These are phyloP conservation scores for Wallacemonas sp. DNA, from an alignment of 208 protist genomes.

Conservation along the genomic window DNA sequence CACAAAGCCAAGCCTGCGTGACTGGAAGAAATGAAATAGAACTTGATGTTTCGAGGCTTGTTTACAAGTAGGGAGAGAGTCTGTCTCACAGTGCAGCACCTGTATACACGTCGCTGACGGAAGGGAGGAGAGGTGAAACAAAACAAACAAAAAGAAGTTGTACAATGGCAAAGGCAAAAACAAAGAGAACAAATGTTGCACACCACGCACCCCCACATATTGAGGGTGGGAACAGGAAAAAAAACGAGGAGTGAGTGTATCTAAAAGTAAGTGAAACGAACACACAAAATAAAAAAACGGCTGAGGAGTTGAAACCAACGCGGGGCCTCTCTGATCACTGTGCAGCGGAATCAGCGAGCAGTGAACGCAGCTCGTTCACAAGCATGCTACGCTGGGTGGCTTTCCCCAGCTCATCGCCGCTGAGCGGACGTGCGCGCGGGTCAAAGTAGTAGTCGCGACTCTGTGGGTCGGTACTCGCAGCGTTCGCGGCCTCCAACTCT, in stretches of 20 bases:
- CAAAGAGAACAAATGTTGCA: too few species aligned
- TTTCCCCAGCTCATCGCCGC: slow-evolving; percentile 34
- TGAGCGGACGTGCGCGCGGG: not conserved
- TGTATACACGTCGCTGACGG: too few species aligned
- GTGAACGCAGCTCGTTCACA: slow-evolving; percentile 79
- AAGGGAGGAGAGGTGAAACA: not conserved
- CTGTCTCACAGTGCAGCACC: too few species aligned
- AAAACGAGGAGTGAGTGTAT: too few species aligned
- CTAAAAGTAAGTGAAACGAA: not conserved
- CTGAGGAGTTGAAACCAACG: not conserved
- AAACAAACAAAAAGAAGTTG: not conserved
- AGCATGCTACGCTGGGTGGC: slow-evolving; percentile 62
- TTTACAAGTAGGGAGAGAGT: too few species aligned
- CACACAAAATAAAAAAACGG: not conserved
- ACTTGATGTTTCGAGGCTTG: too few species aligned
- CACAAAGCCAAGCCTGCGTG: too few species aligned
- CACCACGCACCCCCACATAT: too few species aligned
- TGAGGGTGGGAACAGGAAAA: too few species aligned
- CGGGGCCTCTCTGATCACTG: not conserved
- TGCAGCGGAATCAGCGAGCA: slow-evolving; percentile 47
- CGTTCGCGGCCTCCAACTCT: slow-evolving; percentile 29
- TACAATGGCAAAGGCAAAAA: too few species aligned
- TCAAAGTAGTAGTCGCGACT: not conserved
- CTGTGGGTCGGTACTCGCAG: slow-evolving; percentile 5
- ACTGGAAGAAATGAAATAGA: too few species aligned